Conservation (phyloP, 2,329 filamentous ascomycete genomes). For the Alternaria ethzedia region DNA sequence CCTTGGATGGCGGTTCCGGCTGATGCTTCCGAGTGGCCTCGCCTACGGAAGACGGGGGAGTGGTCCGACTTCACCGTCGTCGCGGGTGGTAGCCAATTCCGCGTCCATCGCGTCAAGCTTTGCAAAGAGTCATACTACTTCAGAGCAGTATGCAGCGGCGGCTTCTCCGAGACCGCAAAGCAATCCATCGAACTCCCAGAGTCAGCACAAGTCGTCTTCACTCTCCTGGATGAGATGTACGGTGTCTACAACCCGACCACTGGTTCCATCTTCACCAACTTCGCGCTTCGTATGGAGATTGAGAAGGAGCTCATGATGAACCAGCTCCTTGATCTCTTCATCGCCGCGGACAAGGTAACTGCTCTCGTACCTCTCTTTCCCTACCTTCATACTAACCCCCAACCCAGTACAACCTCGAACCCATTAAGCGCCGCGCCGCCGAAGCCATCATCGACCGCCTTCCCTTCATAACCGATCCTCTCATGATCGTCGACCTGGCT, state of each 20-base stretch:
- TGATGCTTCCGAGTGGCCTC: conserved; percentile 14
- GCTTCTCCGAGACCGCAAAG: conserved; percentile 16
- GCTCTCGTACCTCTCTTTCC: too few relatives aligned
- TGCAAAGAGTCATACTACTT: conserved; percentile 27
- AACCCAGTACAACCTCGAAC: conserved; percentile 27
- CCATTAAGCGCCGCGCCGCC: conserved; percentile 18
- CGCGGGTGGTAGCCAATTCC: conserved; percentile 19
- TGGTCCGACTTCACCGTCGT: conserved; percentile 29
- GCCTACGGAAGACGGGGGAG: conserved; percentile 20
- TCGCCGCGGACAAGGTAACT: conserved; percentile 30
- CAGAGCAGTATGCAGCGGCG: conserved; percentile 22
- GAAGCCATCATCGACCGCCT: conserved; percentile 29
- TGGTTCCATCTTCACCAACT: conserved; percentile 27
- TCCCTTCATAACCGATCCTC: conserved; percentile 16
- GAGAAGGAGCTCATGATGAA: conserved; percentile 23
- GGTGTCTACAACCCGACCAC: conserved; percentile 21
- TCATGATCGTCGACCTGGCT: conserved; percentile 24
- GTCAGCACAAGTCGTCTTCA: conserved; percentile 9
- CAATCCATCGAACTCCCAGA: conserved; percentile 22
- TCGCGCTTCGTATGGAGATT: conserved; percentile 14
- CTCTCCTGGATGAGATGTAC: conserved; percentile 28
- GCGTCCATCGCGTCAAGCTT: conserved; percentile 29
- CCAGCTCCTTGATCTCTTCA: conserved; percentile 21
- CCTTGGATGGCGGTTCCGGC: conserved; percentile 4
- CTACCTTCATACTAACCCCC: background rate